Evolutionary conservation across 345 rosid species (phyloP).

Genomic region (Diplotaxis tenuifolia): DNA sequence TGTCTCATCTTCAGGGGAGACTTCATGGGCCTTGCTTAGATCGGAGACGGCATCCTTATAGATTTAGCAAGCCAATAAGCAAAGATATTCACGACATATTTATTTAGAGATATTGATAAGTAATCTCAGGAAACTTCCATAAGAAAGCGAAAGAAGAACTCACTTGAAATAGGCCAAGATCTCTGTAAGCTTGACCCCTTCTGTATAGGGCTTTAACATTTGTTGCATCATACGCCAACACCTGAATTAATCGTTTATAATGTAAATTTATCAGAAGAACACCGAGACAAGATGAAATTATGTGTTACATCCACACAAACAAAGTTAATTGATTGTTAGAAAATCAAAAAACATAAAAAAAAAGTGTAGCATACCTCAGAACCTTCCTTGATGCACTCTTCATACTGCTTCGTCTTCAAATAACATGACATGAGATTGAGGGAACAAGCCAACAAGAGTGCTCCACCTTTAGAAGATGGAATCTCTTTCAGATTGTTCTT

Average conservation of each 20-base stretch:
- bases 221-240: slow-evolving; percentile 68
- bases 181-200: slow-evolving; percentile 95
- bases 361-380: slow-evolving; percentile 68
- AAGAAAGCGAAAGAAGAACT: slow-evolving; percentile 45
- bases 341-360: no score
- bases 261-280: slow-evolving; percentile 23
- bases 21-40: slow-evolving; percentile 74
- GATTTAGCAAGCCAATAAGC: slow-evolving; percentile 15
- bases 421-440: slow-evolving; percentile 97
- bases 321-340: no score
- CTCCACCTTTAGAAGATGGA: slow-evolving; percentile 55
- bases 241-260: slow-evolving; percentile 44
- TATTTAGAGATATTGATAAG: no score
- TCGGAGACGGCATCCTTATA: slow-evolving; percentile 79
- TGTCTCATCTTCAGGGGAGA: slow-evolving; percentile 86
- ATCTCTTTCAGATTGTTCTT: slow-evolving; percentile 71
- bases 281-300: neutral
- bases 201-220: slow-evolving; percentile 94
- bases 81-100: slow-evolving; percentile 17
- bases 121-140: no score
- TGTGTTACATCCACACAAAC: no score
- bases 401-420: slow-evolving; percentile 64
- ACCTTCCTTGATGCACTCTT: slow-evolving; percentile 79
- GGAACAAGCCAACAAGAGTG: slow-evolving; percentile 76
- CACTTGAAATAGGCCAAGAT: slow-evolving; percentile 68